Base-by-base conservation (phyloP, 148 eudicot genomes). In the Vaccinium corymbosum region DNA sequence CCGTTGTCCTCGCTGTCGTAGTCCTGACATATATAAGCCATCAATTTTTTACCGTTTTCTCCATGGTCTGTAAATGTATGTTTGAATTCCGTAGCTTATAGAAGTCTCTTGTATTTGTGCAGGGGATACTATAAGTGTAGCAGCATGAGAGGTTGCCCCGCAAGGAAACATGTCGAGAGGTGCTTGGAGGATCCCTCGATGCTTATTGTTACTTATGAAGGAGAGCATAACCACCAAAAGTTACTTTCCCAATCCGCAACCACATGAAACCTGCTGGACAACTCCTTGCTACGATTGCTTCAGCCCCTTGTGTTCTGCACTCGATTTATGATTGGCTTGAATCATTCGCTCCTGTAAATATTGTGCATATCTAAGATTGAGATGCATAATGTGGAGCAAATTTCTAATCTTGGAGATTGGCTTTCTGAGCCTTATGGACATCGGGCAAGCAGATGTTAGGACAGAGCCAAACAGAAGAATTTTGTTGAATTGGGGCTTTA, bases 131-230 rank as follows among this genome's bases (percentile, higher is more conserved):
- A 94, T 59, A 92, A 92, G 88, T 94, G 97, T 86, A 94, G 97
- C 89, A 92, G 92, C 82, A 79, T 94, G 91, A 87, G 97, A 86
- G 97, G 97, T 42, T 94, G 97, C 75, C 97, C 97, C 0, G 97
- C 97, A n/a, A 94, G 97, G 86, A 94, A 94, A 83, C 97, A 94
- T 83, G 97, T 94, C 7, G 95, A 94, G 89, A 90, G 95, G 87
- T 92, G 93, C 88, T 88, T 90, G 83, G 97, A 92, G 56, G 97
- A 94, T 1, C 90, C 95, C 1, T 74, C 93, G 81, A 91, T 94
- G 97, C 95, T 94, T 32, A 90, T 94, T 12, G 94, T 94, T 74
- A 92, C 97, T 55, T 94, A 94, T 35, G 97, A 94, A 91, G 97
- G 95, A 15, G 95, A 94, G 71, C 97, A 94, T 79, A 94, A 90